Conservation (phyloP, 1,139 yeast genomes). For the Taphrina wiesneri region DNA sequence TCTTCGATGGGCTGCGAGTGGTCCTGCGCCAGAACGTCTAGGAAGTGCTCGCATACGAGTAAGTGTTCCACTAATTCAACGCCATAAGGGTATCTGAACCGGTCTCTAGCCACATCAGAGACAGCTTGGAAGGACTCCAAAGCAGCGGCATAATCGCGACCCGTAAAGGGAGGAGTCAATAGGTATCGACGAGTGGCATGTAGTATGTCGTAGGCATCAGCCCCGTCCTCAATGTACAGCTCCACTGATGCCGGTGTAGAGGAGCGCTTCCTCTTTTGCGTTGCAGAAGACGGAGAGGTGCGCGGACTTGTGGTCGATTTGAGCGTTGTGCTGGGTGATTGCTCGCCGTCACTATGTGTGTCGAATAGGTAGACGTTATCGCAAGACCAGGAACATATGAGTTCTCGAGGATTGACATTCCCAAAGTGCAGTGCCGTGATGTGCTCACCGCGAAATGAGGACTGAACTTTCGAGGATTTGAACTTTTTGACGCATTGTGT, state of each 20-base stretch:
- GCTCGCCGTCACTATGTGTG: slow-evolving; percentile 32
- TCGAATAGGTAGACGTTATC: slow-evolving; percentile 38
- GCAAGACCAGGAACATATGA: slow-evolving; percentile 39
- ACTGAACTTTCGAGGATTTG: slow-evolving; percentile 14
- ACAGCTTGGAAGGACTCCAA: not conserved
- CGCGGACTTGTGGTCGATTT: slow-evolving; percentile 1
- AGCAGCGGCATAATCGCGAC: not conserved
- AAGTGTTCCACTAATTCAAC: not conserved
- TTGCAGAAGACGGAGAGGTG: not conserved
- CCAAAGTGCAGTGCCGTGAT: slow-evolving; percentile 37
- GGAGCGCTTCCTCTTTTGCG: slow-evolving; percentile 3
- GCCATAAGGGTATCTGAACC: not conserved
- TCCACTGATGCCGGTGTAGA: not conserved
- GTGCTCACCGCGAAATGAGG: slow-evolving; percentile 27
- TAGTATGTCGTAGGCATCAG: not conserved
- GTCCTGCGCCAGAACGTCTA: not conserved
- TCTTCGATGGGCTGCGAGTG: not conserved
- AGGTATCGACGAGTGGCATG: not conserved
- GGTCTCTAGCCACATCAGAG: not conserved
- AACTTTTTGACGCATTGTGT: slow-evolving; percentile 40
- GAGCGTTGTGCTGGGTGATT: not conserved
- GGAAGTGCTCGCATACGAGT: not conserved
- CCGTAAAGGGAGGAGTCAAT: not conserved
- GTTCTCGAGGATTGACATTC: slow-evolving; percentile 35
- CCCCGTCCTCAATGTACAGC: not conserved